phyloP scores from a whole-genome alignment of 2,329 filamentous ascomycete species.

The Magnaporthales sp. region DNA sequence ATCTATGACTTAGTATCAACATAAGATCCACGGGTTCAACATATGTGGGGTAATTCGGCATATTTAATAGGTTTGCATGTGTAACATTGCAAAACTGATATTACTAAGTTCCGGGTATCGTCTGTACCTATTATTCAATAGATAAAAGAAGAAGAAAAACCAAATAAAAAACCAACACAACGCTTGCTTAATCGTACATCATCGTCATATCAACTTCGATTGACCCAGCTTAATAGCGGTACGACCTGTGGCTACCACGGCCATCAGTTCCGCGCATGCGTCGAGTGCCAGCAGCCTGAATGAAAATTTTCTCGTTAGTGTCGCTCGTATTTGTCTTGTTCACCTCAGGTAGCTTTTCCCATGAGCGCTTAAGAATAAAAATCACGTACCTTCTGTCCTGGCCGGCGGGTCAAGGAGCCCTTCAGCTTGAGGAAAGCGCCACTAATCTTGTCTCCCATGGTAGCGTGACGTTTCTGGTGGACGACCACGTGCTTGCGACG shows the following conservation, averaged over 20 bases:
- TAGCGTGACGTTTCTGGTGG: slow-evolving; percentile 59
- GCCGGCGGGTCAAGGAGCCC: slow-evolving; percentile 58
- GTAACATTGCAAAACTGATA: background rate
- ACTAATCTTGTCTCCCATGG: slow-evolving; percentile 67
- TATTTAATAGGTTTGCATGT: no score
- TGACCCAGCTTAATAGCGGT: background rate
- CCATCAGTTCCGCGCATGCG: slow-evolving; percentile 70
- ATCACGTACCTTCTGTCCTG: slow-evolving; percentile 56
- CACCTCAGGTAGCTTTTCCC: slow-evolving; percentile 19
- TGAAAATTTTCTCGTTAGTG: background rate
- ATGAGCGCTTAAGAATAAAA: slow-evolving; percentile 7
- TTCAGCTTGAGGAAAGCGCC: slow-evolving; percentile 68
- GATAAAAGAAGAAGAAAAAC: no score
- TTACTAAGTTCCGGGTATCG: background rate
- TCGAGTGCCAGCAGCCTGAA: slow-evolving; percentile 55
- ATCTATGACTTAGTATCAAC: no score
- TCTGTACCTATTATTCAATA: background rate
- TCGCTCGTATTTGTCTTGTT: slow-evolving; percentile 17
- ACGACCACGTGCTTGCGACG: slow-evolving; percentile 20
- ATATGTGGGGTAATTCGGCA: no score
- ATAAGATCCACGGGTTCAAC: no score
- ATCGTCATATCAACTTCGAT: background rate
- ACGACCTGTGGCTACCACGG: slow-evolving; percentile 35
- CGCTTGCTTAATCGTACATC: background rate
- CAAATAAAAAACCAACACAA: background rate